phyloP scores from a whole-genome alignment of 192 early-diverging fungal species.

The Endogone sp. region DNA sequence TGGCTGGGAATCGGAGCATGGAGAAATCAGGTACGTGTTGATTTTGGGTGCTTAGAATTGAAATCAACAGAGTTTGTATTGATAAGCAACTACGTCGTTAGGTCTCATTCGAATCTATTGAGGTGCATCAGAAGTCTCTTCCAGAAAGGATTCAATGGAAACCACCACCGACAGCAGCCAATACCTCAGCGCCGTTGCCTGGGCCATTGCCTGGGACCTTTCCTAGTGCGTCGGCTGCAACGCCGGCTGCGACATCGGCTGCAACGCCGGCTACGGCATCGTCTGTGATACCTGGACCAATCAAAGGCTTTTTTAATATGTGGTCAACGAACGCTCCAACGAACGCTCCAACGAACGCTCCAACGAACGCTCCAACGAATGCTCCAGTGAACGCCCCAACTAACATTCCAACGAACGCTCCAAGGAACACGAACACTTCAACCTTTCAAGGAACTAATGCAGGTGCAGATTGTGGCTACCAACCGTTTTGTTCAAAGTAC shows the following conservation, averaged over 20 bases:
- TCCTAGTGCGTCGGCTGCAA: too few species aligned
- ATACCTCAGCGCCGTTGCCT: neutral
- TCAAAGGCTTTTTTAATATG: too few species aligned
- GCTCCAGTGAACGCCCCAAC: too few species aligned
- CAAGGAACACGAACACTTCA: neutral
- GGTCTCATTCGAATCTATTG: neutral
- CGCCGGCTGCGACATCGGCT: too few species aligned
- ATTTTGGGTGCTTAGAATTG: neutral
- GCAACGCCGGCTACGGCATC: too few species aligned
- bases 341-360: too few species aligned
- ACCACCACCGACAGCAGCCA: neutral
- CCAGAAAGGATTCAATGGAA: neutral
- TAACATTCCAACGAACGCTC: neutral
- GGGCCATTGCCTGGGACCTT: too few species aligned
- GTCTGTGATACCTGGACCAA: too few species aligned
- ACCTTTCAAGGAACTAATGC: neutral
- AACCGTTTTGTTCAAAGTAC: neutral
- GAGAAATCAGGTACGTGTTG: neutral
- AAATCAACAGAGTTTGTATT: neutral
- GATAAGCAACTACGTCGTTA: neutral
- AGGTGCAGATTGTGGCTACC: neutral
- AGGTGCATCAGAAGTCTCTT: neutral
- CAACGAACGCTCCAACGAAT: too few species aligned
- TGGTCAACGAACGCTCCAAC: too few species aligned
- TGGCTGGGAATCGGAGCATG: neutral